A percentile compares a stretch with the other conserved stretches of the same genome.
phyloP scores from a whole-genome alignment of 768 basidiomycete species.

The Neoboletus subvelutipes region DNA sequence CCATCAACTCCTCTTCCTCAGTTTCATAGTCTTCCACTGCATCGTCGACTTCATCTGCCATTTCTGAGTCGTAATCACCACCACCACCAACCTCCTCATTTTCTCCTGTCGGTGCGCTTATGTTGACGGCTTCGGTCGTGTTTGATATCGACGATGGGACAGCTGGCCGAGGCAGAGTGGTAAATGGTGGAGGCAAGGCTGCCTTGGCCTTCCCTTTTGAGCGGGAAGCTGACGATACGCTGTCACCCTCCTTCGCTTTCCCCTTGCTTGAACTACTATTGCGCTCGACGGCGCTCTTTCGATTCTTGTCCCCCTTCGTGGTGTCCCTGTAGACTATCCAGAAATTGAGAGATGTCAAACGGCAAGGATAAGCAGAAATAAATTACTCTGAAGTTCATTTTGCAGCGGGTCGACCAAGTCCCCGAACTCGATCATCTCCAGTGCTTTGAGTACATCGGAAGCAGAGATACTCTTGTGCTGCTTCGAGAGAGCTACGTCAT shows the following conservation, averaged over 20 bases:
- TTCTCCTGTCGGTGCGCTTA: slow-evolving; percentile 23
- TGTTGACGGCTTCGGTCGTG: slow-evolving; percentile 25
- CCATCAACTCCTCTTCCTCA: slow-evolving; percentile 41
- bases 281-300: slow-evolving; percentile 26
- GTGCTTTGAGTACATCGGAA: slow-evolving; percentile 84
- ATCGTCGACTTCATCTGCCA: slow-evolving; percentile 27
- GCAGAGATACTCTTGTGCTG: slow-evolving; percentile 89
- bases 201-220: slow-evolving; percentile 34
- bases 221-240: slow-evolving; percentile 29
- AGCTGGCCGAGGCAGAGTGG: slow-evolving; percentile 29
- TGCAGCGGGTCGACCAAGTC: slow-evolving; percentile 66
- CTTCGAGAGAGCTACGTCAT: slow-evolving; percentile 81
- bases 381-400: slow-evolving; percentile 59
- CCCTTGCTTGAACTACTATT: slow-evolving; percentile 29
- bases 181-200: slow-evolving; percentile 26
- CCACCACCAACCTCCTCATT: slow-evolving; percentile 34
- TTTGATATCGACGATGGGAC: slow-evolving; percentile 30
- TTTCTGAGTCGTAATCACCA: slow-evolving; percentile 25
- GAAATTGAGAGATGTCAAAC: neutral
- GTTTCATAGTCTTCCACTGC: slow-evolving; percentile 33
- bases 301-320: slow-evolving; percentile 59
- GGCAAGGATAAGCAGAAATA: neutral
- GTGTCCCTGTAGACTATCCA: slow-evolving; percentile 62
- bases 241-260: slow-evolving; percentile 35
- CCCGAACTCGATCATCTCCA: slow-evolving; percentile 75